These are phyloP conservation scores for Pythium graminicola DNA, from an alignment of 352 stramenopile species.

Conservation along the genomic window DNA sequence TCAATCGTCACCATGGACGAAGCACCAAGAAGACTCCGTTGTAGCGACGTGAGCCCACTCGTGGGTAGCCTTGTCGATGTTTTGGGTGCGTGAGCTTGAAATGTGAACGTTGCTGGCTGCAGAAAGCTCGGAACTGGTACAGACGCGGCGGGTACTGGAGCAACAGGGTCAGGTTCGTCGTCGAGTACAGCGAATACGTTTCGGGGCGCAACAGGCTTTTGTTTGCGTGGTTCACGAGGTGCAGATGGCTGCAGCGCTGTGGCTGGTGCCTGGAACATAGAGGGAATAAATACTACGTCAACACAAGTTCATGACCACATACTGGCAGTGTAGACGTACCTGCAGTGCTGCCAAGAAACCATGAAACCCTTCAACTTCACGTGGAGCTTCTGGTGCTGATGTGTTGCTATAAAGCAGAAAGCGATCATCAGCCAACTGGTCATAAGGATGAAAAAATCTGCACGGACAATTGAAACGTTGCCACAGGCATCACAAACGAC, in stretches of 20 bases:
- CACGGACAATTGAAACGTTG: constrained; percentile 71
- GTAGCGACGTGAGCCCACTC: constrained; percentile 16
- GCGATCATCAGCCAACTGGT: background rate
- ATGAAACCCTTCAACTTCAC: constrained; percentile 60
- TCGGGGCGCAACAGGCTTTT: constrained; percentile 26
- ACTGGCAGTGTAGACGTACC: no score
- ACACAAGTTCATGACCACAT: no score
- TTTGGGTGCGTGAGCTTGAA: constrained; percentile 18
- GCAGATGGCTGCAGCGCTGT: constrained; percentile 6
- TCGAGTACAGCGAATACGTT: constrained; percentile 68
- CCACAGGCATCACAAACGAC: constrained; percentile 52
- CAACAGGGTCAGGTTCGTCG: constrained; percentile 33
- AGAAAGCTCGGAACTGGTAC: constrained; percentile 33
- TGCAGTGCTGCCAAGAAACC: constrained; percentile 61
- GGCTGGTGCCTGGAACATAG: constrained; percentile 10
- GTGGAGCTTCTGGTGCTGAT: constrained; percentile 10
- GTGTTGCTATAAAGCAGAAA: constrained; percentile 2
- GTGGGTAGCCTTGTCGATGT: background rate
- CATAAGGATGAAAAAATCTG: background rate
- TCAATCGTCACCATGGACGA: constrained; percentile 34
- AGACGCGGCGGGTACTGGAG: constrained; percentile 3
- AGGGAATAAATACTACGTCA: no score
- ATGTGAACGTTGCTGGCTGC: constrained; percentile 67
- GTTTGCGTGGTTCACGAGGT: constrained; percentile 17
- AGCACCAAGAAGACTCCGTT: constrained; percentile 15